These are phyloP conservation scores for Plenodomus lindquistii DNA, from an alignment of 2,329 filamentous ascomycete species.

Conservation along the genomic window DNA sequence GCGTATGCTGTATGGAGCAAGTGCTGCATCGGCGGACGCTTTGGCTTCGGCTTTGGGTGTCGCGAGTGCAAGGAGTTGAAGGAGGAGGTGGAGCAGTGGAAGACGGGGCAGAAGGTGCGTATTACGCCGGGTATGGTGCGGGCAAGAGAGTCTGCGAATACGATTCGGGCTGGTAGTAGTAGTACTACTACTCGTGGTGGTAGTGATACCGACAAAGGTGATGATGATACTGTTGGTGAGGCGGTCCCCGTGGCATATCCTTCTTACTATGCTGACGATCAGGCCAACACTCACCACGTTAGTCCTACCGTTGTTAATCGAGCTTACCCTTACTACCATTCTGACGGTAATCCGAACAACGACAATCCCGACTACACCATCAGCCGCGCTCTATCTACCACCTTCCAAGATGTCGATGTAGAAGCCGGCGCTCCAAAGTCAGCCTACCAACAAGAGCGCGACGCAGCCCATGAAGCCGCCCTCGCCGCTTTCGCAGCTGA, in stretches of 20 bases:
- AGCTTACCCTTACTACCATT: no score
- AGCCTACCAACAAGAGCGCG: background rate
- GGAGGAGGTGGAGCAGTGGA: background rate
- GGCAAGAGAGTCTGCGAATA: background rate
- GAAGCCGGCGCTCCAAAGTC: no score
- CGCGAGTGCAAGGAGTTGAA: background rate
- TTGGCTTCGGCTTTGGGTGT: background rate
- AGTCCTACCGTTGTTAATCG: no score
- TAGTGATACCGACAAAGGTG: no score
- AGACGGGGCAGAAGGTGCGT: background rate
- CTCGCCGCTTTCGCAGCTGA: background rate
- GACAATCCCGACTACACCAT: no score
- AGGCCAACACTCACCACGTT: background rate
- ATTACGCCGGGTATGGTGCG: background rate
- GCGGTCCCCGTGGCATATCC: no score
- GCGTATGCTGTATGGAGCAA: background rate
- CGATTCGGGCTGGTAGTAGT: no score
- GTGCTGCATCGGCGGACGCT: background rate
- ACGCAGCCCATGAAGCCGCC: background rate
- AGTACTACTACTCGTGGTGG: no score
- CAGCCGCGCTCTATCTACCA: no score
- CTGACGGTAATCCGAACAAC: no score
- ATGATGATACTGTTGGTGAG: background rate
- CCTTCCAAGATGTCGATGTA: no score
- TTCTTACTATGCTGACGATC: background rate